phyloP scores from a whole-genome alignment of 192 early-diverging fungal species.

The Geranomyces variabilis region DNA sequence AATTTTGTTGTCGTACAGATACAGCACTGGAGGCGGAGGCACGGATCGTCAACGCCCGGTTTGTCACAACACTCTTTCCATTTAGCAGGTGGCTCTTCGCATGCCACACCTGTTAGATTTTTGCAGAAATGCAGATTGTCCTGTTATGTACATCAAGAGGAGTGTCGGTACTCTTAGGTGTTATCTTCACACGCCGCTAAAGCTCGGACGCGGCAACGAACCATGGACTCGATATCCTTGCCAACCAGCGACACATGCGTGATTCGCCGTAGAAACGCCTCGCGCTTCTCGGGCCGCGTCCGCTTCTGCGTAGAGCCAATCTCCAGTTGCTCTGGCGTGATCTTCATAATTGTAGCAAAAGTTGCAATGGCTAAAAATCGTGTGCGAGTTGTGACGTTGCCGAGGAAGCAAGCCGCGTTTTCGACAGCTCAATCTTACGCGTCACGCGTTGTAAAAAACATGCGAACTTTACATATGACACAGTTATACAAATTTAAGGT shows the following conservation, averaged over 20 bases:
- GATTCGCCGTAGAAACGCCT: conserved; percentile 47
- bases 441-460: no score
- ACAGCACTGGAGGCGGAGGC: conserved; percentile 51
- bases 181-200: no score
- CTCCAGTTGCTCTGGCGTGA: conserved; percentile 44
- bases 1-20: conserved; percentile 60
- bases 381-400: no score
- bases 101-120: conserved; percentile 37
- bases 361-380: no score
- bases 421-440: no score
- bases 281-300: conserved; percentile 35
- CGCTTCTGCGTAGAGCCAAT: conserved; percentile 49
- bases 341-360: conserved; percentile 13
- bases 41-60: no score
- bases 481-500: no score
- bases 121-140: conserved; percentile 46
- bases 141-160: not conserved
- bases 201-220: not conserved
- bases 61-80: no score
- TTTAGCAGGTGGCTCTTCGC: not conserved
- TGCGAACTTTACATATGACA: no score
- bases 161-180: no score
- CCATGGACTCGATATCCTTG: conserved; percentile 48
- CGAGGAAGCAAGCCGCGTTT: no score
- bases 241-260: conserved; percentile 51